Percentiles rank a stretch among this genome's conserved stretches.
Evolutionary conservation across 176 grass and related monocot genomes (phyloP).

Genomic region (Avena insularis): DNA sequence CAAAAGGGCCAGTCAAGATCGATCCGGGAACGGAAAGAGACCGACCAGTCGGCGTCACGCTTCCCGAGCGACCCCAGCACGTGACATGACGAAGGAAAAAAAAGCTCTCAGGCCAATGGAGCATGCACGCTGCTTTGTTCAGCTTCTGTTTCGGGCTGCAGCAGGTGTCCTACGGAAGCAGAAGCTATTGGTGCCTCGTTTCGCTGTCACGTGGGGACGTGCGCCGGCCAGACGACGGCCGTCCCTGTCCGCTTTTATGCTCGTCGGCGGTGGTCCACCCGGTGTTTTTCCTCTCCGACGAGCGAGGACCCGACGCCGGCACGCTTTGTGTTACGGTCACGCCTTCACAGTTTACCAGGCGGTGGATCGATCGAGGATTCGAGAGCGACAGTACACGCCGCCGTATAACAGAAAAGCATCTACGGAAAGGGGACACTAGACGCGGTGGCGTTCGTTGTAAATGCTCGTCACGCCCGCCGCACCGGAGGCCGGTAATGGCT

Average conservation of each 20-base stretch:
- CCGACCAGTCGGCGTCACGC: conserved; percentile 23
- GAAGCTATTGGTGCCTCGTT: not conserved
- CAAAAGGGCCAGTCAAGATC: conserved; percentile 27
- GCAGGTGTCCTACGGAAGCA: not conserved
- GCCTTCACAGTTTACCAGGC: not conserved
- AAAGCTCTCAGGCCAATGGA: not conserved
- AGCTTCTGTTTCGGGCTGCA: not conserved
- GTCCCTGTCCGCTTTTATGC: not conserved
- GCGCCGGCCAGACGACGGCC: too few relatives aligned
- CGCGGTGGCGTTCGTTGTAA: not conserved
- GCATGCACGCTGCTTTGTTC: not conserved
- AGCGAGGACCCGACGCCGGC: not conserved
- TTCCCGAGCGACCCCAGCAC: conserved; percentile 1
- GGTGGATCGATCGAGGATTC: too few relatives aligned
- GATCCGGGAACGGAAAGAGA: not conserved
- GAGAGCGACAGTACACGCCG: not conserved
- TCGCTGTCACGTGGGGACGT: not conserved
- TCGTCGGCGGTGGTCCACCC: not conserved
- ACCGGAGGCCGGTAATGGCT: not conserved
- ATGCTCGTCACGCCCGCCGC: conserved; percentile 19
- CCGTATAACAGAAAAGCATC: not conserved
- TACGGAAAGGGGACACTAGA: not conserved
- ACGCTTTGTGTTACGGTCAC: not conserved
- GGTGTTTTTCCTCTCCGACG: not conserved
- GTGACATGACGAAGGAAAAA: not conserved